Percentiles rank a stretch among this genome's conserved stretches.
phyloP scores from a whole-genome alignment of 495 filamentous ascomycete genomes.

The Hypomontagnella monticulosa region DNA sequence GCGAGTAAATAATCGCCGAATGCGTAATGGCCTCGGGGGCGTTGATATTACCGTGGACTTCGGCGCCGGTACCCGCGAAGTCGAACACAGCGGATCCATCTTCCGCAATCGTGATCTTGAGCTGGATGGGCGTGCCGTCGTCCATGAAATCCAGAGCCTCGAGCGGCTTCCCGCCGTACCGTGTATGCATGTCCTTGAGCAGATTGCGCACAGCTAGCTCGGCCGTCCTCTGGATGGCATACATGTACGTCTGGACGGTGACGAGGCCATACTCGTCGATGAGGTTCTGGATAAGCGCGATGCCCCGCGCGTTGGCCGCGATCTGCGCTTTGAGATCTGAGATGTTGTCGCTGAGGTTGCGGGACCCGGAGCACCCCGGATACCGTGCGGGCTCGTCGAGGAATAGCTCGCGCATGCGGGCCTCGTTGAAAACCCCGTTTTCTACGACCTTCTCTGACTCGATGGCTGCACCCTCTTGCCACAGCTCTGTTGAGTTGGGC shows the following conservation, averaged over 20 bases:
- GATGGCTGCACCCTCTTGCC: conserved; percentile 90
- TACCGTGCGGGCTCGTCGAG: conserved; percentile 81
- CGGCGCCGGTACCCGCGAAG: conserved; percentile 67
- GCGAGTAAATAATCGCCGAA: conserved; percentile 86
- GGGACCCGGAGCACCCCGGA: conserved; percentile 83
- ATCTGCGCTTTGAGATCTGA: conserved; percentile 94
- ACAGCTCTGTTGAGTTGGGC: conserved; percentile 87
- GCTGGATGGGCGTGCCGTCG: conserved; percentile 75
- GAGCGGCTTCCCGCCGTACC: conserved; percentile 64
- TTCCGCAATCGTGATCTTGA: conserved; percentile 73
- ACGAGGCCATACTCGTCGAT: conserved; percentile 86
- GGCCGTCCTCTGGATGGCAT: conserved; percentile 83
- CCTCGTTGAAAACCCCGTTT: conserved; percentile 85
- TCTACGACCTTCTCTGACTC: conserved; percentile 90
- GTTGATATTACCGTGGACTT: conserved; percentile 84
- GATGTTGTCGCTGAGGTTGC: conserved; percentile 89
- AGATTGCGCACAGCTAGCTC: conserved; percentile 76
- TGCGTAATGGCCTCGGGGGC: conserved; percentile 85
- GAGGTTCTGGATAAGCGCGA: conserved; percentile 79
- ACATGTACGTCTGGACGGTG: conserved; percentile 94
- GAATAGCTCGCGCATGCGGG: conserved; percentile 82
- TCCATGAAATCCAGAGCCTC: conserved; percentile 72
- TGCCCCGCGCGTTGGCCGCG: conserved; percentile 90
- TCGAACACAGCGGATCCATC: conserved; percentile 83
- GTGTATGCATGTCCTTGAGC: conserved; percentile 69